Base-by-base conservation (phyloP, 2,329 filamentous ascomycete genomes). In the Helicocarpus griseus region DNA sequence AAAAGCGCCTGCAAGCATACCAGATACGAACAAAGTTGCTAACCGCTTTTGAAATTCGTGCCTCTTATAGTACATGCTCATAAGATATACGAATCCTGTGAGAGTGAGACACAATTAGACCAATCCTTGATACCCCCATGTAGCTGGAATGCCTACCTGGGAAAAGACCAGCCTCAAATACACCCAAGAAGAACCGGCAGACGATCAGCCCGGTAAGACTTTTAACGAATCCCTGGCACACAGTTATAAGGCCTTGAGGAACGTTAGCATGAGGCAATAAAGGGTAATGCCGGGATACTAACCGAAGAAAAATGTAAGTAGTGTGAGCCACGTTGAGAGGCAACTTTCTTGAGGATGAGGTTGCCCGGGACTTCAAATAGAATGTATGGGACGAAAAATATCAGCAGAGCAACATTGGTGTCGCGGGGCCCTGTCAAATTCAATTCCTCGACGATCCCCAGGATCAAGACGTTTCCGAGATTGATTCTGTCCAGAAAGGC, bases 371-470 rank as follows among this genome's bases (percentile, higher is more conserved):
- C 63, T 55, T 76, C 72, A 24, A 67, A 65, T 9, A 73, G 56
- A 7, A 74, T 67, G 57, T 75, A 76, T 1, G 71, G 70, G 11
- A 74, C 63, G 53, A 74, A 75, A 53, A 74, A 73, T 7, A 74
- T 66, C 48, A 68, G 69, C 1, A 75, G 58, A 1, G 69, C 67
- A 28, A 69, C 63, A 53, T 73, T 74, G 53, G 67, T 75, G 48
- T 69, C 65, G 5, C 74, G 68, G 44, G 66, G 66, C n/a, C 61
- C 63, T 4, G 59, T 63, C 72, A 77, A 72, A 43, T 67, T 54
- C 41, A 76, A 62, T 45, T 73, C 67, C 47, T 60, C 59, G 54
- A 73, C 69, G 8, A 76, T 57, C 3, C 72, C 72, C 49, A 72
- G 65, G 8, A 75, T 63, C 4, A 72, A 65, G 1, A 72, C 73